Evolutionary conservation across 192 early-diverging fungal genomes (phyloP), one percentile per base, ranked within the genome.

Genomic region (Coemansia sp.): DNA sequence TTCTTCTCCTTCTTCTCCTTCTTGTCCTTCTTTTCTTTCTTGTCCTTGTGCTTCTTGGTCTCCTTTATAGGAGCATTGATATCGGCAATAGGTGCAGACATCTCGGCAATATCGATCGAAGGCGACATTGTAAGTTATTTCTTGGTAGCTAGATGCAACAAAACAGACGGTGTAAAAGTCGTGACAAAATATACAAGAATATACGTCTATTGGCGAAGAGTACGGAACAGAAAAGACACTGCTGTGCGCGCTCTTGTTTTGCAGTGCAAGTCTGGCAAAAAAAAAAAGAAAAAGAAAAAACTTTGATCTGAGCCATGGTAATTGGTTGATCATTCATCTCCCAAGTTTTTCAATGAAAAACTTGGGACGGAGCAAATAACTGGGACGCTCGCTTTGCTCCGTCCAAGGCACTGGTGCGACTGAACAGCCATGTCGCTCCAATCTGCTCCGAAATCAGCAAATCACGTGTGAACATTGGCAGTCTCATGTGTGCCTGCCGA

Each of bases 1-100:
- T 75, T 82, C 75, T 84, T 83, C 21, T 76, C 70, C 24, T 82
- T 73, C 49, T 82, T 83, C 35, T 79, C 68, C 61, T 60, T 75
- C 52, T 69, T 81, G 53, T 61, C 68, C 25, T 76, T 79, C 54
- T 81, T 73, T 39, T 65, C 67, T n/a, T 47, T 58, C 56, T 65
- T 83, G 49, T 83, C 80, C 57, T 83, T 76, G 57, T 56, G 47
- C 54, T 68, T 76, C 53, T 71, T 71, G 52, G 38, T n/a, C 22
- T 63, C 60, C 55, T 58, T 70, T 22, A 50, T n/a, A 29, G 43
- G 50, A 50, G 41, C 19, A 29, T 63, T 21, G 47, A 47, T 24
- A 54, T 53, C 57, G 9, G 59, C 51, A 17, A 49, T 32, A 12
- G 68, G 63, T 25, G 63, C 61, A 3, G 65, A 66, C 59, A 69